phyloP scores from a whole-genome alignment of 108 stramenopile species.

The Nitzschia putrida region DNA sequence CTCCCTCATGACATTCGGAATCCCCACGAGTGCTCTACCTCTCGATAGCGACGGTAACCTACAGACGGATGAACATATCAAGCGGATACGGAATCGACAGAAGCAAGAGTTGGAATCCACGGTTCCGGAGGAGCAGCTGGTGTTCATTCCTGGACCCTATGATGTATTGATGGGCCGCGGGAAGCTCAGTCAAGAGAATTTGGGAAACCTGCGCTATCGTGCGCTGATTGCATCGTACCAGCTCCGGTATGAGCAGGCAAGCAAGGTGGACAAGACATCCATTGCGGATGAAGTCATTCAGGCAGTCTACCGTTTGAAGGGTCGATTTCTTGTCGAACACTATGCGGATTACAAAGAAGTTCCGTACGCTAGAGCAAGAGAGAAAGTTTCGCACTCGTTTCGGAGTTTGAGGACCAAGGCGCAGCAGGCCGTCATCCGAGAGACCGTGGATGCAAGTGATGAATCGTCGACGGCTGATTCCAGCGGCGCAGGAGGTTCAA shows the following conservation, averaged over 20 bases:
- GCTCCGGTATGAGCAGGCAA: slow-evolving; percentile 2
- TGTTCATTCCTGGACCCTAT: slow-evolving; percentile 12
- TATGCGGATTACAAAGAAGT: neutral
- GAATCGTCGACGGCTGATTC: neutral
- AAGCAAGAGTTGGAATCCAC: neutral
- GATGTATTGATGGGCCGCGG: slow-evolving; percentile 20
- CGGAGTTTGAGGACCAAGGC: neutral
- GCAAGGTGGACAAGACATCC: neutral
- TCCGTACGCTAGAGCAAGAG: neutral
- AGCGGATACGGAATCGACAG: neutral
- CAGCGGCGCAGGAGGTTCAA: no score
- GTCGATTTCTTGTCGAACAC: slow-evolving; percentile 32
- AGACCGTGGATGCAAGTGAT: neutral
- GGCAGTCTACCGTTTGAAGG: slow-evolving; percentile 18
- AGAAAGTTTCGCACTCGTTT: neutral
- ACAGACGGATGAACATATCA: neutral
- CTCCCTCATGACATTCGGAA: slow-evolving; percentile 27
- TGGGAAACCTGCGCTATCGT: slow-evolving; percentile 12
- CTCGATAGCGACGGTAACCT: neutral
- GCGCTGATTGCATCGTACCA: neutral
- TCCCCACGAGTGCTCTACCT: slow-evolving; percentile 1
- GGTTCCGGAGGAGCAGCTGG: neutral
- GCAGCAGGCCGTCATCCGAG: neutral
- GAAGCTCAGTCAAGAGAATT: neutral
- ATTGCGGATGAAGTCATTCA: slow-evolving; percentile 23